Evolutionary conservation across 2,329 filamentous ascomycete species (phyloP).

Genomic region (Sarocladium kiliense): DNA sequence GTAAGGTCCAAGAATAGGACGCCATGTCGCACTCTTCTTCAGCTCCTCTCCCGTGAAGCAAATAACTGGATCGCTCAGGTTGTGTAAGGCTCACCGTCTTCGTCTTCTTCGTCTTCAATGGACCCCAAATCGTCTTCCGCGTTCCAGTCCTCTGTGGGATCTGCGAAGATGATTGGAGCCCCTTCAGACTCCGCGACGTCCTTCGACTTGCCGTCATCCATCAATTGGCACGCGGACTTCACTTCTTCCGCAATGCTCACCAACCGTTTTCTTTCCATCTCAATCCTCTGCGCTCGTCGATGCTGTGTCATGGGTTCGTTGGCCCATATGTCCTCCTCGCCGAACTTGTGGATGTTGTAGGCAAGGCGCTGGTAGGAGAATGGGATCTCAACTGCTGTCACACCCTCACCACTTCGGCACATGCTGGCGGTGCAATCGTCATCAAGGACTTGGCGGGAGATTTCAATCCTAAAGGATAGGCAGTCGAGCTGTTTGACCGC

Average conservation of each 20-base stretch:
- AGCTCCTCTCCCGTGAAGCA: no score
- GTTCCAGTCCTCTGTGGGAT: neutral
- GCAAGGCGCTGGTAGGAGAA: neutral
- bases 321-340: conserved; percentile 15
- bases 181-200: neutral
- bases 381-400: neutral
- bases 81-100: no score
- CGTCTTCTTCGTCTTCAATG: neutral
- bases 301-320: conserved; percentile 15
- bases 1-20: no score
- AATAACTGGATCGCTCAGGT: no score
- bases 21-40: no score
- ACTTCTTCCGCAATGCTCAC: neutral
- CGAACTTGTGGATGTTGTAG: neutral
- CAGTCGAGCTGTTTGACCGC: conserved; percentile 28
- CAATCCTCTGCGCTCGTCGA: conserved; percentile 11
- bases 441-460: conserved; percentile 13
- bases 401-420: conserved; percentile 9
- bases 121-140: neutral
- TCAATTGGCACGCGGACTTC: neutral
- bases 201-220: neutral
- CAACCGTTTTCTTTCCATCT: conserved; percentile 14
- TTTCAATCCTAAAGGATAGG: conserved; percentile 29
- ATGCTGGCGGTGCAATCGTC: neutral
- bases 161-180: neutral